Evolutionary conservation across 768 basidiomycete species (phyloP).

Genomic region (Boletus rubroflammeus): DNA sequence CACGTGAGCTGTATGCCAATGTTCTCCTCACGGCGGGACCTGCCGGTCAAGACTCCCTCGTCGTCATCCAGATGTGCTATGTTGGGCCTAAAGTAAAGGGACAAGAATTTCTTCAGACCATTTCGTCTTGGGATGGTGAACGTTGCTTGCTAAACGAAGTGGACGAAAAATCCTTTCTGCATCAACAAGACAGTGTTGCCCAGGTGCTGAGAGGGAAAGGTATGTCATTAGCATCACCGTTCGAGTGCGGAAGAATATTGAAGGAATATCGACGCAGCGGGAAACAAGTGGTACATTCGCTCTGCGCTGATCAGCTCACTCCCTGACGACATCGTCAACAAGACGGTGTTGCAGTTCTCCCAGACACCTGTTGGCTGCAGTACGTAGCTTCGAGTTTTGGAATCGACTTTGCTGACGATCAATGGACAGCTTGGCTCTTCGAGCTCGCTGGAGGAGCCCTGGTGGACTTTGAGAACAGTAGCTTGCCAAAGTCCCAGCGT

Average conservation of each 20-base stretch:
- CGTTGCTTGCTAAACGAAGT: conserved; percentile 86
- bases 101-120: conserved; percentile 75
- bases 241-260: neutral
- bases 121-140: conserved; percentile 88
- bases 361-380: conserved; percentile 89
- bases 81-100: conserved; percentile 71
- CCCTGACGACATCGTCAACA: conserved; percentile 81
- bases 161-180: conserved; percentile 81
- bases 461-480: conserved; percentile 65
- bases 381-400: conserved; percentile 39
- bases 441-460: conserved; percentile 85
- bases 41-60: conserved; percentile 74
- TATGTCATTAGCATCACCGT: conserved; percentile 27
- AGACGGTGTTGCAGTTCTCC: conserved; percentile 78
- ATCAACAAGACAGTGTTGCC: conserved; percentile 89
- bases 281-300: conserved; percentile 89
- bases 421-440: conserved; percentile 76
- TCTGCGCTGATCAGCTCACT: conserved; percentile 79
- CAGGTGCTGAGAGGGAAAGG: conserved; percentile 85
- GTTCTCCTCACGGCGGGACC: conserved; percentile 89
- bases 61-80: conserved; percentile 92
- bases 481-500: conserved; percentile 74
- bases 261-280: conserved; percentile 42
- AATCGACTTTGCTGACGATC: conserved; percentile 1
- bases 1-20: conserved; percentile 85